Conservation (phyloP, 441 rosid genomes). For the Raphanus hybrid region DNA sequence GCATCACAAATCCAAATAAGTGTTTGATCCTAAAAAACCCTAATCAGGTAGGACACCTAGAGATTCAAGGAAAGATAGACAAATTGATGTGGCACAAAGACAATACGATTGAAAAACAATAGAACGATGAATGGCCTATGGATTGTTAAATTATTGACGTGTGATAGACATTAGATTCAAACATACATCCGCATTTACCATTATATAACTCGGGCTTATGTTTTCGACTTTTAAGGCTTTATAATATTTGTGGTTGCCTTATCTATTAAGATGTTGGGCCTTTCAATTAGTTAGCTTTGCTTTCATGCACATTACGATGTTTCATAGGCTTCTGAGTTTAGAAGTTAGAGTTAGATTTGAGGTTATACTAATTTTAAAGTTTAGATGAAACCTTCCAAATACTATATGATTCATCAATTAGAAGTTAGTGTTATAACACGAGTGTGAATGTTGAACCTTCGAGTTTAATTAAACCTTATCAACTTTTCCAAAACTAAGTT, state of each 20-base stretch:
- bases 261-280: neutral
- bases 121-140: neutral
- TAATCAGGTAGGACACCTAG: no score
- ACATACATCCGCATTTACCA: no score
- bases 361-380: neutral
- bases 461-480: neutral
- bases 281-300: neutral
- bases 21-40: no score
- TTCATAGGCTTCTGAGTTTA: neutral
- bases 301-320: neutral
- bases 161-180: neutral
- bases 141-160: neutral
- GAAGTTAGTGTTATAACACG: constrained; percentile 1
- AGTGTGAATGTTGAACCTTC: neutral
- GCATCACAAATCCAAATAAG: no score
- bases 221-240: neutral
- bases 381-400: neutral
- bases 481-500: neutral
- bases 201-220: constrained; percentile 15
- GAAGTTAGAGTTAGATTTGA: neutral
- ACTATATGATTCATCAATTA: neutral
- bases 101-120: no score
- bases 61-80: no score
- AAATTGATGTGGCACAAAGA: no score
- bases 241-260: neutral